Evolutionary conservation across 2,329 filamentous ascomycete species (phyloP).

Genomic region (Eurotiales sp.): DNA sequence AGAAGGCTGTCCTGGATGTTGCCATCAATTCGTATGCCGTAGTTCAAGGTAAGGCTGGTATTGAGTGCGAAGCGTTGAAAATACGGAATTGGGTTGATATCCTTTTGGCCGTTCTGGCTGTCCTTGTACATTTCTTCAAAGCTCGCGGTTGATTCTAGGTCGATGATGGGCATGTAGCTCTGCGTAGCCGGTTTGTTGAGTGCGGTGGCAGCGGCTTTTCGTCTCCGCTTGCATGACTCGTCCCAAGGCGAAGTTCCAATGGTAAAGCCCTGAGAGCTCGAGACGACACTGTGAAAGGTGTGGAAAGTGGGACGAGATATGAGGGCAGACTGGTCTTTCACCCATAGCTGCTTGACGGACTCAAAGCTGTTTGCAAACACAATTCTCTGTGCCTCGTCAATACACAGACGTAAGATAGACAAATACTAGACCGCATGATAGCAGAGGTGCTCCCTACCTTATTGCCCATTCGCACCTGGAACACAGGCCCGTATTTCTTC

Average conservation of each 20-base stretch:
- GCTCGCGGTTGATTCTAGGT: slow-evolving; percentile 68
- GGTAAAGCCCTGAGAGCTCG: slow-evolving; percentile 72
- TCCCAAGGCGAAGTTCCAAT: slow-evolving; percentile 84
- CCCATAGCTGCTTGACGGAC: slow-evolving; percentile 68
- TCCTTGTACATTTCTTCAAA: slow-evolving; percentile 69
- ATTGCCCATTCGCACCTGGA: slow-evolving; percentile 64
- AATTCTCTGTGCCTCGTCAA: slow-evolving; percentile 52
- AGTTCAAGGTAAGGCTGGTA: slow-evolving; percentile 73
- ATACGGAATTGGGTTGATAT: slow-evolving; percentile 69
- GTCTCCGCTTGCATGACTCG: slow-evolving; percentile 70
- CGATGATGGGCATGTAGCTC: slow-evolving; percentile 77
- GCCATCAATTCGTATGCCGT: slow-evolving; percentile 71
- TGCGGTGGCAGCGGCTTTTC: slow-evolving; percentile 75
- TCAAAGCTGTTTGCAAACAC: slow-evolving; percentile 77
- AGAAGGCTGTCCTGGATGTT: slow-evolving; percentile 65
- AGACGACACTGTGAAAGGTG: slow-evolving; percentile 77
- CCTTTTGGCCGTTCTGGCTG: slow-evolving; percentile 56
- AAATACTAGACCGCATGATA: too few relatives aligned
- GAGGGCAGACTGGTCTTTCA: slow-evolving; percentile 71
- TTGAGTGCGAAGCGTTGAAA: slow-evolving; percentile 75
- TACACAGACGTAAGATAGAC: slow-evolving; percentile 15
- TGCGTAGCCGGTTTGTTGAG: slow-evolving; percentile 72
- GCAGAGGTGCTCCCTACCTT: too few relatives aligned
- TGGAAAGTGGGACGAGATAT: slow-evolving; percentile 75
- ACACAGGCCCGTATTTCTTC: slow-evolving; percentile 60